phyloP scores from a whole-genome alignment of 2,329 filamentous ascomycete species.

The Xylaria sp. region DNA sequence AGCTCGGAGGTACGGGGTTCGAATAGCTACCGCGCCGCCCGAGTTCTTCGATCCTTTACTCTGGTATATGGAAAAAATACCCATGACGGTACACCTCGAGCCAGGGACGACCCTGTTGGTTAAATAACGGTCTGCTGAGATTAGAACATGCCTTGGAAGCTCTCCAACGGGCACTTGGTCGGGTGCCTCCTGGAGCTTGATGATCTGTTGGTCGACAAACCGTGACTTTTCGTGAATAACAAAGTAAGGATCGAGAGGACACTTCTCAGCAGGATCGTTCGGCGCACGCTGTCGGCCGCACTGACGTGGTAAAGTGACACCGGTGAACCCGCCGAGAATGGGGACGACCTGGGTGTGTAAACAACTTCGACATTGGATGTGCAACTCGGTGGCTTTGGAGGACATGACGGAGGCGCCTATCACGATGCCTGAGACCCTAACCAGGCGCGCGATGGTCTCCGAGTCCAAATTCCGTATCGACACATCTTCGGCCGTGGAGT shows the following conservation, averaged over 20 bases:
- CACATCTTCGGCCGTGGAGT: slow-evolving; percentile 87
- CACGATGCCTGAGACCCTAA: slow-evolving; percentile 94
- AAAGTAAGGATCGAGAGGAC: slow-evolving; percentile 93
- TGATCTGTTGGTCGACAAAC: slow-evolving; percentile 97
- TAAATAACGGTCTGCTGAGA: slow-evolving; percentile 94
- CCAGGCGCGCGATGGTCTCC: slow-evolving; percentile 89
- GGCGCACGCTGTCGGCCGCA: slow-evolving; percentile 70
- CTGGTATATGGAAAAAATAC: slow-evolving; percentile 97
- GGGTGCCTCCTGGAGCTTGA: slow-evolving; percentile 96
- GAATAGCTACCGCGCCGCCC: slow-evolving; percentile 86
- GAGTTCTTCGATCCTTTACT: slow-evolving; percentile 84
- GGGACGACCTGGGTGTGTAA: slow-evolving; percentile 71
- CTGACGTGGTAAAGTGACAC: slow-evolving; percentile 79
- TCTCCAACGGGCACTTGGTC: slow-evolving; percentile 98
- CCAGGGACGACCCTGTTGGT: slow-evolving; percentile 96
- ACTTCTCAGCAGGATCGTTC: slow-evolving; percentile 74
- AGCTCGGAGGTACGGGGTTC: slow-evolving; percentile 91
- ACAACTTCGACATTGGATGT: slow-evolving; percentile 89
- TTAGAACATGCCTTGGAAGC: slow-evolving; percentile 89
- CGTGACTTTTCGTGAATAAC: slow-evolving; percentile 91
- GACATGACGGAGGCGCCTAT: slow-evolving; percentile 97
- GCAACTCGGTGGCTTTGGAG: slow-evolving; percentile 87
- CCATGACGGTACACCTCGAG: slow-evolving; percentile 92
- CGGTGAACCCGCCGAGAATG: slow-evolving; percentile 84
- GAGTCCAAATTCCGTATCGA: slow-evolving; percentile 95